Base-by-base conservation (phyloP, 192 early-diverging fungal genomes). In the Entomortierella chlamydospora region DNA sequence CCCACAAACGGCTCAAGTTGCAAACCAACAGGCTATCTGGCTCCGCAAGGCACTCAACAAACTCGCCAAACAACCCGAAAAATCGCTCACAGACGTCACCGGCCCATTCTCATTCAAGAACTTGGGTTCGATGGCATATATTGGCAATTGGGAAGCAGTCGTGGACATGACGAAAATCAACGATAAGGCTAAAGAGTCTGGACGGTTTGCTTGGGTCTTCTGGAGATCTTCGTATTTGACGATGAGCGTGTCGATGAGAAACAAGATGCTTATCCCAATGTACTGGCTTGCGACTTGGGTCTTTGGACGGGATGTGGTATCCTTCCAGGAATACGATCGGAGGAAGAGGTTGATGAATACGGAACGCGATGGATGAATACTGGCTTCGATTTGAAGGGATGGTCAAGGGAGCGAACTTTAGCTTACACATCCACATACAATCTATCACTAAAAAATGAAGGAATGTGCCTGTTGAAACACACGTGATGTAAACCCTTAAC, bases 1-100 rank as follows among this genome's bases (percentile, higher is more conserved):
- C 12, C 94, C 94, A 23, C 88, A 91, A 8, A 94, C 93, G 11
- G 97, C 97, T 8, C 97, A 98, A 82, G 91, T 93, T 0, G 93
- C 93, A 1, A 88, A 86, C 57, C 93, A 95, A 70, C 92, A 95
- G 56, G 92, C 89, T 0, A 83, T 82, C 10, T 93, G 87, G 72
- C 72, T 95, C 12, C 58, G 85, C 18, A 93, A 91, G 59, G 72
- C 70, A 0, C 56, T 85, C 33, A 85, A 85, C 57, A 72, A 81
- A 42, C 58, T 79, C 34, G 81, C 69, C 22, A 71, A 69, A 22
- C 43, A 83, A 9, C 62, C 85, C 1, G 70, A 83, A 25, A 57
- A 64, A 18, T 70, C 76, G 2, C 51, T 80, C 3, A 54, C 68
- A 18, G 61, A 69, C 13, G 42, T 68, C 1, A 62, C 68, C 1